Evolutionary conservation across 78 protist genomes (phyloP).

Genomic region (Dictyostelium intermedium): DNA sequence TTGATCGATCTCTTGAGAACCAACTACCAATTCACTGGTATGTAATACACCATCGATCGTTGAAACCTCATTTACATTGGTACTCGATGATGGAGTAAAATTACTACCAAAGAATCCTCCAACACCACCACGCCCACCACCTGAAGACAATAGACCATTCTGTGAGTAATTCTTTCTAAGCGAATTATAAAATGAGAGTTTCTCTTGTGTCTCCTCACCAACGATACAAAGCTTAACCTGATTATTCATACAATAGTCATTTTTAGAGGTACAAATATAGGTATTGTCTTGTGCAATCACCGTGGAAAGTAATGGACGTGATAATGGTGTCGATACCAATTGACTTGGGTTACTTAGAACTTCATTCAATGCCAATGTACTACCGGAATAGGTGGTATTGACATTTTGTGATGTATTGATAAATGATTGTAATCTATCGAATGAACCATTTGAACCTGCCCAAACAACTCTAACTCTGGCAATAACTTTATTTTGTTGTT

Average conservation of each 20-base stretch:
- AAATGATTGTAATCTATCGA: background rate
- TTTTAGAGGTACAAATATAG: background rate
- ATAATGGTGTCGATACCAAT: background rate
- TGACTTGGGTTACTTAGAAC: background rate
- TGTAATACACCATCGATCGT: background rate
- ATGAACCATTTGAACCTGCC: background rate
- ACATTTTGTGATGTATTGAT: background rate
- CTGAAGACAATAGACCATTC: background rate
- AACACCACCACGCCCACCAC: background rate
- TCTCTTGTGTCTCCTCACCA: constrained; percentile 59
- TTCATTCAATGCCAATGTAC: background rate
- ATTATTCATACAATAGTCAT: constrained; percentile 48
- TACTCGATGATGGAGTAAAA: background rate
- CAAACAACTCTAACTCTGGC: constrained; percentile 31
- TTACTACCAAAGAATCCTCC: background rate
- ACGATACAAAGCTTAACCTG: constrained; percentile 68
- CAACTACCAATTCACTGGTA: background rate
- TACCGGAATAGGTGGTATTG: background rate
- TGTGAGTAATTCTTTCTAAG: constrained; percentile 8
- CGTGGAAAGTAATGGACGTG: background rate
- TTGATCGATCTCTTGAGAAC: background rate
- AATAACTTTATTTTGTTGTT: background rate
- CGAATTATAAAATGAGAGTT: background rate
- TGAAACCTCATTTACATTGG: background rate
- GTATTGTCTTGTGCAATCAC: constrained; percentile 1